Percentiles rank a stretch among this genome's conserved stretches.
These are phyloP conservation scores for Suillus discolor DNA, from an alignment of 768 basidiomycete genomes.

Conservation along the genomic window DNA sequence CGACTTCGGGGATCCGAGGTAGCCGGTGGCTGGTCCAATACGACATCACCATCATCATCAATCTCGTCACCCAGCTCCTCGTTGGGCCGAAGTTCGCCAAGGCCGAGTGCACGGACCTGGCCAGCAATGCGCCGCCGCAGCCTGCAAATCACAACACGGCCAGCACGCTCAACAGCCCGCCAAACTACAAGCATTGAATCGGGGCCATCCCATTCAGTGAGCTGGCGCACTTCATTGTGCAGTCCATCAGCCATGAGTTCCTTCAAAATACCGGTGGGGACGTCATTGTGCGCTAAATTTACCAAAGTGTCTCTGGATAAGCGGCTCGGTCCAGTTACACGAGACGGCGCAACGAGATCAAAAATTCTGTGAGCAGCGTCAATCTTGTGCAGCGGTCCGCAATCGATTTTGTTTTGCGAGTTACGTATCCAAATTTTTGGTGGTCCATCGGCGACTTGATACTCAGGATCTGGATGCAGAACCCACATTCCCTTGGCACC, in stretches of 20 bases:
- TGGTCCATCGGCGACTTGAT: slow-evolving; percentile 33
- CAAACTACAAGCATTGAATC: slow-evolving; percentile 52
- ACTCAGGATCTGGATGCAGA: slow-evolving; percentile 48
- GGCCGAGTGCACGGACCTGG: slow-evolving; percentile 60
- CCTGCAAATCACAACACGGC: slow-evolving; percentile 46
- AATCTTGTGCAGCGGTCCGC: slow-evolving; percentile 25
- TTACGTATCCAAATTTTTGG: slow-evolving; percentile 63
- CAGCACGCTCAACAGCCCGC: slow-evolving; percentile 49
- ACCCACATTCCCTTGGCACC: slow-evolving; percentile 66
- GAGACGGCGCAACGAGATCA: slow-evolving; percentile 58
- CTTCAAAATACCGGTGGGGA: slow-evolving; percentile 45
- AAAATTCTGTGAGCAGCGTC: slow-evolving; percentile 57
- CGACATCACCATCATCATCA: slow-evolving; percentile 18
- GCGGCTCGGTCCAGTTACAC: slow-evolving; percentile 39
- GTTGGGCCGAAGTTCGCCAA: slow-evolving; percentile 42
- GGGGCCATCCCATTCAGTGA: slow-evolving; percentile 56
- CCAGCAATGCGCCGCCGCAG: slow-evolving; percentile 48
- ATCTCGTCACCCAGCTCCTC: slow-evolving; percentile 37
- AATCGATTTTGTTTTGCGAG: slow-evolving; percentile 62
- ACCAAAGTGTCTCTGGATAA: slow-evolving; percentile 60
- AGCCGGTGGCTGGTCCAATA: slow-evolving; percentile 6
- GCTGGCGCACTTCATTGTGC: slow-evolving; percentile 43
- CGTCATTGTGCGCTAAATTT: slow-evolving; percentile 63
- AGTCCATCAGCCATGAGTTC: slow-evolving; percentile 54
- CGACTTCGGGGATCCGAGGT: slow-evolving; percentile 5